phyloP scores from a whole-genome alignment of 2,329 filamentous ascomycete species.

The Aspergillus pseudoviridinutans region DNA sequence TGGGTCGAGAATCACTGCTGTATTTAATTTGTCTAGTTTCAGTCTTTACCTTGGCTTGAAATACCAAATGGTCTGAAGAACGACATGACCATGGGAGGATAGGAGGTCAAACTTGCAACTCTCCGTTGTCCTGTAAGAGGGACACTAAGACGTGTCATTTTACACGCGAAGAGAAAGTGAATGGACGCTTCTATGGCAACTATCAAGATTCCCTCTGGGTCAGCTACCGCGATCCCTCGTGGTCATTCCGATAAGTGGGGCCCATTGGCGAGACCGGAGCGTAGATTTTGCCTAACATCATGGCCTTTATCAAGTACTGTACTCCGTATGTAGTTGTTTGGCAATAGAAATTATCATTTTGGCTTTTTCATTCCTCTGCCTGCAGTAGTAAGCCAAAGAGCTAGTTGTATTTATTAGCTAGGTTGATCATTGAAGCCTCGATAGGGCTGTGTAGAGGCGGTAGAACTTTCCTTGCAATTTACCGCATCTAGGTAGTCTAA shows the following conservation, averaged over 20 bases:
- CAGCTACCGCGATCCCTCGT: neutral
- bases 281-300: neutral
- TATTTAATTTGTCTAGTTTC: neutral
- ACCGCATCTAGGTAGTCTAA: neutral
- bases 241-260: neutral
- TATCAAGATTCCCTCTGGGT: neutral
- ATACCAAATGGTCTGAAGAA: neutral
- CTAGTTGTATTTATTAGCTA: neutral
- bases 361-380: neutral
- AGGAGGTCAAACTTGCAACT: neutral
- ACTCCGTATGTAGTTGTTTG: neutral
- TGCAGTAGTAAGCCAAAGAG: neutral
- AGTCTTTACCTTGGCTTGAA: neutral
- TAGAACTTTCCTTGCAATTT: neutral
- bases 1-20: neutral
- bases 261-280: neutral
- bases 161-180: neutral
- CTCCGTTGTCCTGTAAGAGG: neutral
- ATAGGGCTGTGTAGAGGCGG: neutral
- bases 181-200: neutral
- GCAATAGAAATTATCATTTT: neutral
- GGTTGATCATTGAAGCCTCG: neutral
- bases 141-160: neutral
- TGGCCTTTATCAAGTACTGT: neutral
- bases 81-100: neutral